phyloP scores from a whole-genome alignment of 805 yeast genomes.

The Schizosaccharomyces octosporus region DNA sequence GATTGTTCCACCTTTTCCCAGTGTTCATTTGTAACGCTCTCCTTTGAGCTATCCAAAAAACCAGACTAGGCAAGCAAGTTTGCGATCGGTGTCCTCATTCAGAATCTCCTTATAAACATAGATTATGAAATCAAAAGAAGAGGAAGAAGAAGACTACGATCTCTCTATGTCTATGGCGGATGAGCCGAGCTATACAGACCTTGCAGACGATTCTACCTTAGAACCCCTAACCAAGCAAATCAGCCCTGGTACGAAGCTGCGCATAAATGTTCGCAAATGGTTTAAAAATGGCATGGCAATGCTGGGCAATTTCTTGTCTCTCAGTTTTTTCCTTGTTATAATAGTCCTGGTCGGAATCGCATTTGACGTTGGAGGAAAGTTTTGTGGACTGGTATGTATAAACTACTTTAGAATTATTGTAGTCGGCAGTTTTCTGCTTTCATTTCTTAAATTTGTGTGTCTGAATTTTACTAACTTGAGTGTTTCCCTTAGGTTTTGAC shows the following conservation, averaged over 20 bases:
- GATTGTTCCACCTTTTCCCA: too few species aligned
- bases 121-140: too few species aligned
- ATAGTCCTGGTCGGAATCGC: slow-evolving; percentile 73
- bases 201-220: background rate
- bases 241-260: too few species aligned
- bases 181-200: background rate
- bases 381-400: slow-evolving; percentile 39
- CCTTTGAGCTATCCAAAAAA: too few species aligned
- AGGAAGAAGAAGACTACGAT: background rate
- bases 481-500: slow-evolving; percentile 28
- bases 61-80: too few species aligned
- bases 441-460: background rate
- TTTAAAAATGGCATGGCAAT: background rate
- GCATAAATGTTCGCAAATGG: too few species aligned
- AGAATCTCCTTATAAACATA: too few species aligned
- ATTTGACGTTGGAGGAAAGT: slow-evolving; percentile 76
- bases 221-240: too few species aligned
- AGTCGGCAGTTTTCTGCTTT: background rate
- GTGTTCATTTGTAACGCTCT: too few species aligned
- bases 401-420: background rate
- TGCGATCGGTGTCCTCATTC: too few species aligned
- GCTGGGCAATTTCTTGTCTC: background rate
- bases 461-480: background rate
- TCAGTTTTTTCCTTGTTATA: slow-evolving; percentile 11
- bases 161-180: background rate